Base-by-base conservation (phyloP, 345 rosid genomes). In the Streptanthus diversifolius region DNA sequence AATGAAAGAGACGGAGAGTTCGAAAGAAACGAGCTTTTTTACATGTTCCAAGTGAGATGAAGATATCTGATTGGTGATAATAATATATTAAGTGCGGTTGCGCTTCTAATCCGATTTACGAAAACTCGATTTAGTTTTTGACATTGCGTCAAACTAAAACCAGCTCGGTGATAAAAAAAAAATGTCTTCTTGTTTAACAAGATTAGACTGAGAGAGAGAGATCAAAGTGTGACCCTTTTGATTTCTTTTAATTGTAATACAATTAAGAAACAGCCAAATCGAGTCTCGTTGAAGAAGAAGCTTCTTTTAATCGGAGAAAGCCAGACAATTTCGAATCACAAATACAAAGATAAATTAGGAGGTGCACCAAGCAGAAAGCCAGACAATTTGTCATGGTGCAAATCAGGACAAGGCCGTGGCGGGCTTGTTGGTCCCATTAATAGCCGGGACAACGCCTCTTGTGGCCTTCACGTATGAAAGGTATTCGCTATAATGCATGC, bases 401-500 rank as follows among this genome's bases (percentile, higher is more conserved):
- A 66, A 68, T 76, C 79, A 77, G 49, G 85, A 82, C 62, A 80
- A 85, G 68, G 69, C 73, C 19, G 24, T 48, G 67, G 73, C 24
- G 10, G 48, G 82, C 78, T 59, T 95, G 63, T 18, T 92, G 41
- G 73, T 79, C 78, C 96, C 96, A 60, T 56, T 84, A 85, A 86
- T 75, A 80, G 59, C 18, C 1, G 89, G 89, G 72, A 77, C 88
- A 63, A 73, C 79, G 27, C 90, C 93, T 79, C 93, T 86, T 24
- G 83, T 86, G 25, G 82, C 82, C 88, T 73, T 86, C 63, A 95
- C 93, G 55, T 83, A 86, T 0, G 90, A 80, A 61, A 77, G 83
- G 58, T 95, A 95, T n/a, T 92, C 99, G 5, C 86, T 83, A 48
- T 85, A 92, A 65, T 80, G 80, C 99, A 95, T 63, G 8, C 88